Conservation (phyloP, 139 green algal genomes). For the Tetraselmis chui region DNA sequence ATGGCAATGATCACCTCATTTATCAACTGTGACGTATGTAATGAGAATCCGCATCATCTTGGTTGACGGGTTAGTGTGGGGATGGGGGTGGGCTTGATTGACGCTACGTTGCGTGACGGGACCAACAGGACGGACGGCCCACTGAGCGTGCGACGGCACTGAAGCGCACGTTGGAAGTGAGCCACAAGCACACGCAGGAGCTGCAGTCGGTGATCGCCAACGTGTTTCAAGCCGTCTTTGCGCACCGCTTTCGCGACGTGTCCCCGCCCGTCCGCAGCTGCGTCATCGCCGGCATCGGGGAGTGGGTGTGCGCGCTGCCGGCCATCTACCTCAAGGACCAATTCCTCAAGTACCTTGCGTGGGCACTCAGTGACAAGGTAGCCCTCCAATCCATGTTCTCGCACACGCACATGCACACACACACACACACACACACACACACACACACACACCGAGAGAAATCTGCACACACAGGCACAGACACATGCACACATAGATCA, state of each 20-base stretch:
- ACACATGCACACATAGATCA: too few species aligned
- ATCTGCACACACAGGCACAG: slow-evolving; percentile 6
- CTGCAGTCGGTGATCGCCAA: slow-evolving; percentile 39
- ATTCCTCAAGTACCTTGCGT: slow-evolving; percentile 97
- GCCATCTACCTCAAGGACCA: slow-evolving; percentile 69
- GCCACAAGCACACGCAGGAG: slow-evolving; percentile 32
- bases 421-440: not conserved
- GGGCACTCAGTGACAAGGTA: slow-evolving; percentile 82
- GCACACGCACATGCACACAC: not conserved
- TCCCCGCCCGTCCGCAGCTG: slow-evolving; percentile 54
- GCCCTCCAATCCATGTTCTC: not conserved
- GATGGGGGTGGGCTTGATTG: not conserved
- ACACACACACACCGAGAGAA: not conserved
- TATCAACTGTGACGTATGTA: too few species aligned
- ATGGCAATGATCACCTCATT: too few species aligned
- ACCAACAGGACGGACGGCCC: not conserved
- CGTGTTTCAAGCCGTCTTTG: slow-evolving; percentile 36
- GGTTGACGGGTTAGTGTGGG: not conserved
- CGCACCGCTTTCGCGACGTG: slow-evolving; percentile 61
- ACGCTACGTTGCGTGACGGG: not conserved
- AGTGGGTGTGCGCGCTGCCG: slow-evolving; percentile 69
- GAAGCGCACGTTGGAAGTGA: slow-evolving; percentile 33
- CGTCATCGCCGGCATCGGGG: slow-evolving; percentile 71
- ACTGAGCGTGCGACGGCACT: slow-evolving; percentile 30
- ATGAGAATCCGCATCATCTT: too few species aligned